Base-by-base conservation (phyloP, 2,329 filamentous ascomycete genomes). In the Cladophialophora immunda region DNA sequence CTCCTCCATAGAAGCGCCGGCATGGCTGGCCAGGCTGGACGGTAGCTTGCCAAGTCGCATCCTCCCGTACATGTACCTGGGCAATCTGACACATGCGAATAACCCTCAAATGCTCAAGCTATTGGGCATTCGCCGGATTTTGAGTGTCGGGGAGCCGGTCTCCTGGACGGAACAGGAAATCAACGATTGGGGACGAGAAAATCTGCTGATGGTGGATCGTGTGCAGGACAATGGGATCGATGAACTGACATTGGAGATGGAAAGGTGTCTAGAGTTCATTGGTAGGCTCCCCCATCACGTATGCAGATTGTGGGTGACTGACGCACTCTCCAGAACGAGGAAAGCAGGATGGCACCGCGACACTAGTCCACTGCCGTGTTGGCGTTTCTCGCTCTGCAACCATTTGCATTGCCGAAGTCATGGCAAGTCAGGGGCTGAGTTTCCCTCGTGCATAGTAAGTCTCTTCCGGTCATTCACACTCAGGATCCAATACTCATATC, bases 201-300 rank as follows among this genome's bases (percentile, higher is more conserved):
- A 96, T 71, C 81, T 97, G 19, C 88, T 95, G 76, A 86, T 90
- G 73, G 87, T 99, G 36, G 89, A 94, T 75, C 87, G 90, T 15
- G 92, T 99, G 5, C 95, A 98, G 76, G 95, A 99, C 75, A 99
- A 99, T 75, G 95, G 95, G 4, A 95, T 98, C 68, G 95, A 99
- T 78, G 91, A 94, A 4, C 81, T 99, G 73, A 96, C 90, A 34
- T 87, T 91, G 36, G 92, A 97, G 72, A 97, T 98, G 78, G 86
- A 89, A 72, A 85, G 90, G 45, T 98, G 94, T 75, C 83, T 99
- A 54, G 88, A 92, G 30, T 99, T 98, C 74, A 97, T 99, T 77
- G 91, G 94, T 97, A 82, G 78, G 91, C 83, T 60, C 47, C 55
- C 32, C 47, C 27, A 19, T n/a, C 59, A 53, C 32, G 17, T 8